Conservation (phyloP, 2,329 filamentous ascomycete species). For the Xylaria sp. region DNA sequence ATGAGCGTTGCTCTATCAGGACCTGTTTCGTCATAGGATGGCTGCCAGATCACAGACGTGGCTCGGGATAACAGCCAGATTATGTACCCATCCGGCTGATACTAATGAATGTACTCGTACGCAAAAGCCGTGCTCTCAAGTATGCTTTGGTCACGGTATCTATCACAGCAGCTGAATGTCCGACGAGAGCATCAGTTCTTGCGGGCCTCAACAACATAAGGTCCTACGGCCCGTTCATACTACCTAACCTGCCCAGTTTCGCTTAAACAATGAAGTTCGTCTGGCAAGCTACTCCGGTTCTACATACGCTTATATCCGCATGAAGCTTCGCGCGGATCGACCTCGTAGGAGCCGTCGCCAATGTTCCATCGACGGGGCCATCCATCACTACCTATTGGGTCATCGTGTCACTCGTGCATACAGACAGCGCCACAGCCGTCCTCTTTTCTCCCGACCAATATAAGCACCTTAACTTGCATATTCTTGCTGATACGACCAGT, state of each 20-base stretch:
- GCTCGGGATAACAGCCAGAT: neutral
- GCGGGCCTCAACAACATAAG: too few species aligned
- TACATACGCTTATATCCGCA: neutral
- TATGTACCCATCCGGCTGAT: neutral
- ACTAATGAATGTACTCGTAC: neutral
- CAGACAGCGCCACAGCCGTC: neutral
- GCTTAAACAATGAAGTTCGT: too few species aligned
- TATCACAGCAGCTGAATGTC: too few species aligned
- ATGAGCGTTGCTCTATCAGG: neutral
- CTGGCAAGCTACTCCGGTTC: too few species aligned
- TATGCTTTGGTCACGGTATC: too few species aligned
- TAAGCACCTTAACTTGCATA: neutral
- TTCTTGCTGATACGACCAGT: neutral
- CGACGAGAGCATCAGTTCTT: too few species aligned
- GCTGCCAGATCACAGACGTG: slow-evolving; percentile 9
- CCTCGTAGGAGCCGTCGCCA: neutral
- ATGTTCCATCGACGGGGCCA: neutral
- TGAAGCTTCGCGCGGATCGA: neutral
- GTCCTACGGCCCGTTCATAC: too few species aligned
- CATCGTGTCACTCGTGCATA: neutral
- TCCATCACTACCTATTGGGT: neutral
- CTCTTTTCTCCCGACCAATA: slow-evolving; percentile 6
- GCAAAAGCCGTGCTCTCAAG: too few species aligned
- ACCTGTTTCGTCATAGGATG: neutral
- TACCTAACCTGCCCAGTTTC: too few species aligned